Base-by-base conservation (phyloP, 148 eudicot species). In the Cornus suecica region DNA sequence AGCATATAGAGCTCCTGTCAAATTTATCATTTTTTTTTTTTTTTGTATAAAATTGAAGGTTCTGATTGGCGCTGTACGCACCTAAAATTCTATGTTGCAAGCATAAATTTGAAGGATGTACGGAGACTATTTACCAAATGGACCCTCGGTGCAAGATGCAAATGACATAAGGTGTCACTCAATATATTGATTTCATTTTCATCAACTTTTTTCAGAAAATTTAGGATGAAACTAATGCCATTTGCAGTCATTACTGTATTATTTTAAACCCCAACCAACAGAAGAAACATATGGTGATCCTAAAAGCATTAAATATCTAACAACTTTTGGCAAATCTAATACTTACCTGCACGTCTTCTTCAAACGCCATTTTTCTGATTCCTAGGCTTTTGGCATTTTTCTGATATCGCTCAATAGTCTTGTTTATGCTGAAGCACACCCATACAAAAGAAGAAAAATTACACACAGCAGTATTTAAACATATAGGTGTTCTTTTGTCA, bases 341-440 rank as follows among this genome's bases (percentile, higher is more conserved):
- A 2, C 64, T 76, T 41, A 88, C 91, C 87, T 71, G 78, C 66
- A 82, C 60, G 45, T 75, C 64, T 58, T 86, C 81, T 30, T 79
- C 79, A 2, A 77, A 71, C 9, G 60, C 68, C 24, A 51, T 29
- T 24, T 28, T 70, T 66, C 37, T 79, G 1, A 26, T 63, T 31
- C 76, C 83, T 71, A 48, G 71, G 48, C 66, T 74, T 80, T 84
- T 86, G 81, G 77, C 82, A 76, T 83, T 85, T 68, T 27, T 84
- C 71, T 73, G 70, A 74, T 90, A 88, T 30, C 88, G 76, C 26
- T 83, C 88, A 67, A 90, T 83, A 0, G 91, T 90, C 63, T 75
- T 75, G 7, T 10, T 75, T 32, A 83, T 58, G 74, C 94, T 90
- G 88, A 72, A 79, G 8, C 69, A 75, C 61, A 79, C 27, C 83